These are phyloP conservation scores for Dothiorella sarmentorum DNA, from an alignment of 2,329 filamentous ascomycete genomes.

Conservation along the genomic window DNA sequence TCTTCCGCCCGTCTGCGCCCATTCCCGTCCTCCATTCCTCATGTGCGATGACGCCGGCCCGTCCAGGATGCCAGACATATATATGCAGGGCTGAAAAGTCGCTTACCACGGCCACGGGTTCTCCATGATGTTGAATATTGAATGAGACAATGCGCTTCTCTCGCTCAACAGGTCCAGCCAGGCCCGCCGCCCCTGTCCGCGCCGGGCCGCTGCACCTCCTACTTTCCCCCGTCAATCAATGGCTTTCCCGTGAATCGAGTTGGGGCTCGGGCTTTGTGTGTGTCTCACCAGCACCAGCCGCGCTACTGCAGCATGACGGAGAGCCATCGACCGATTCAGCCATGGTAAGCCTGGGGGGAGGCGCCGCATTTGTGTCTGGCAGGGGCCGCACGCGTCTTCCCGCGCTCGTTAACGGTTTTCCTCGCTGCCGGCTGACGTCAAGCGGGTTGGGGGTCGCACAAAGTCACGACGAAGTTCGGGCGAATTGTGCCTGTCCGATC, in stretches of 20 bases:
- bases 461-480: constrained; percentile 11
- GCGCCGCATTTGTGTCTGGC: constrained; percentile 3
- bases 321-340: constrained; percentile 9
- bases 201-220: too few species aligned
- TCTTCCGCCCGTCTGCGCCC: neutral
- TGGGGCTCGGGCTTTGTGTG: neutral
- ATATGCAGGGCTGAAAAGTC: constrained; percentile 7
- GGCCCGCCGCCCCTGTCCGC: too few species aligned
- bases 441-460: constrained; percentile 7
- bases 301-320: constrained; percentile 14
- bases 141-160: too few species aligned
- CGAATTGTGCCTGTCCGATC: constrained; percentile 5
- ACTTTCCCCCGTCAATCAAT: too few species aligned
- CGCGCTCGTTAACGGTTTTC: constrained; percentile 14
- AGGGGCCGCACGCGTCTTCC: constrained; percentile 16
- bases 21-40: too few species aligned
- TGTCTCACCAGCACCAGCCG: neutral
- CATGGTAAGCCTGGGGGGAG: neutral
- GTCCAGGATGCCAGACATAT: neutral
- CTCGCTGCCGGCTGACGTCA: constrained; percentile 17
- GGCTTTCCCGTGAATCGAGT: too few species aligned
- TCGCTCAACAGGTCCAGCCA: too few species aligned
- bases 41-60: constrained; percentile 10
- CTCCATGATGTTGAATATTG: neutral
- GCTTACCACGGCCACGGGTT: neutral